Percentiles rank a stretch among this genome's conserved stretches.
Evolutionary conservation across 768 basidiomycete species (phyloP).

Genomic region (Coprinellus micaceus): DNA sequence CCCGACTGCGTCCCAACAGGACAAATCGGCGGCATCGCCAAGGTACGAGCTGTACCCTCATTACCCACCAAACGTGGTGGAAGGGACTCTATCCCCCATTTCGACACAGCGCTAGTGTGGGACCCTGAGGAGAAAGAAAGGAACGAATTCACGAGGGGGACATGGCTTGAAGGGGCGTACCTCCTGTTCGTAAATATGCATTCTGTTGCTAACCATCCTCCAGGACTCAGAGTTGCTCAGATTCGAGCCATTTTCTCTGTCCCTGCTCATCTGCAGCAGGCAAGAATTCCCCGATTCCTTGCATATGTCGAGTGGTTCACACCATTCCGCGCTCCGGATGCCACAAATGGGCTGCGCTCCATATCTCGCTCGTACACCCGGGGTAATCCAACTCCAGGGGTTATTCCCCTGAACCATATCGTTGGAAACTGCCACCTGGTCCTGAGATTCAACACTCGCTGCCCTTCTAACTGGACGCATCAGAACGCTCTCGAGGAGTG

Average conservation of each 20-base stretch:
- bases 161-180: background rate
- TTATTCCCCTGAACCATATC: background rate
- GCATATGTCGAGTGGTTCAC: background rate
- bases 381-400: background rate
- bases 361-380: background rate
- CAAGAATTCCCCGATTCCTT: background rate
- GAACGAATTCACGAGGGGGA: background rate
- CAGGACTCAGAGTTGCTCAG: constrained; percentile 24
- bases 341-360: background rate
- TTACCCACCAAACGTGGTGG: background rate
- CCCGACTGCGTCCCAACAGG: background rate
- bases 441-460: background rate
- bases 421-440: background rate
- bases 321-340: background rate
- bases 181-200: too few species aligned
- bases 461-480: background rate
- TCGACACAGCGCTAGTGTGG: background rate
- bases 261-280: constrained; percentile 6
- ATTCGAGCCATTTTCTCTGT: constrained; percentile 25
- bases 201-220: too few species aligned
- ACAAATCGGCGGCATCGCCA: background rate
- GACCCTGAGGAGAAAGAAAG: background rate
- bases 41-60: background rate
- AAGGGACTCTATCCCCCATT: background rate
- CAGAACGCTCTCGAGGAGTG: background rate